phyloP scores from a whole-genome alignment of 441 rosid genomes.

The Dalechampia spathulata region DNA sequence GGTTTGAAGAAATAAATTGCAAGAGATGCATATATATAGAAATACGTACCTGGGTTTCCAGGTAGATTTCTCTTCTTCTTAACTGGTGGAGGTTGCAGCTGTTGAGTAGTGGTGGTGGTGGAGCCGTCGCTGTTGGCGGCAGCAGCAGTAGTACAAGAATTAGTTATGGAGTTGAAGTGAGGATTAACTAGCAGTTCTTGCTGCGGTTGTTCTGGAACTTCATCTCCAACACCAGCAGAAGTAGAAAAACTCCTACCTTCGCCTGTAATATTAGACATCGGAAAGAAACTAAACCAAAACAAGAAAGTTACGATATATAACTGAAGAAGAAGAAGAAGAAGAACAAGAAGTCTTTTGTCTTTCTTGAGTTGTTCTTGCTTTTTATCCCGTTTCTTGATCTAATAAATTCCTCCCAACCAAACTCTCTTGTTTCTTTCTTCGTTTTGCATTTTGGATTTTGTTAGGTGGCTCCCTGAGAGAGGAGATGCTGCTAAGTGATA shows the following conservation, averaged over 20 bases:
- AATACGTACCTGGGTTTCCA: constrained; percentile 40
- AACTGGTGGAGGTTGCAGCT: constrained; percentile 16
- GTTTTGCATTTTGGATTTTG: constrained; percentile 15
- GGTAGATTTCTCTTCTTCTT: constrained; percentile 52
- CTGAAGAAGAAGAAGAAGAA: neutral
- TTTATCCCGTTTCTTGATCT: constrained; percentile 10
- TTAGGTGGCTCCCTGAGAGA: neutral
- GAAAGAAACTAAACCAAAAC: neutral
- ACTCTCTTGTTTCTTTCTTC: constrained; percentile 21
- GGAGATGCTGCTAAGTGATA: neutral
- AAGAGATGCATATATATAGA: neutral
- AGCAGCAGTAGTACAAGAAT: constrained; percentile 14
- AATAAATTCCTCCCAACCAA: constrained; percentile 19
- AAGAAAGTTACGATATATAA: too few relatives aligned
- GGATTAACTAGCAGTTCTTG: constrained; percentile 1
- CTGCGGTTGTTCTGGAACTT: constrained; percentile 16
- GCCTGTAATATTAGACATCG: constrained; percentile 45
- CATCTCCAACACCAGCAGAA: constrained; percentile 15
- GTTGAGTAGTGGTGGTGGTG: constrained; percentile 20
- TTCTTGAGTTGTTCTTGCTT: neutral
- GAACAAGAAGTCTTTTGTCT: neutral
- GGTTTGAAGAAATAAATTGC: too few relatives aligned
- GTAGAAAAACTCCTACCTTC: constrained; percentile 38
- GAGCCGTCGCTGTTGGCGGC: constrained; percentile 28
- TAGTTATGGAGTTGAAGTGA: constrained; percentile 18